phyloP scores from a whole-genome alignment of 2,329 filamentous ascomycete species.

The Ophiostoma pallidulum region DNA sequence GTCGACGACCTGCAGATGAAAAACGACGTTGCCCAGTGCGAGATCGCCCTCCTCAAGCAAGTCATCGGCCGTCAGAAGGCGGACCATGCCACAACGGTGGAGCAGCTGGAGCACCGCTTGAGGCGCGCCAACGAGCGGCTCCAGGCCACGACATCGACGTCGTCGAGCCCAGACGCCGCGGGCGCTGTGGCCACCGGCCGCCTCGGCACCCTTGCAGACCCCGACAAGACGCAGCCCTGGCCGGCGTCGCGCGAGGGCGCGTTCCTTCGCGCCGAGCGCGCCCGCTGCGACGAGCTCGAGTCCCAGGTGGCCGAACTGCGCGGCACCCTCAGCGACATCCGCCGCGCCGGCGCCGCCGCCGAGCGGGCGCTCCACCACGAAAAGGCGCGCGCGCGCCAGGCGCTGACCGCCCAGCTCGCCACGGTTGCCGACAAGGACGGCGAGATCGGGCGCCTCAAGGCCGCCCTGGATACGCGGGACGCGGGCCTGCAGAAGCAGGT shows the following conservation, averaged over 20 bases:
- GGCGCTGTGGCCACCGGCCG: too few relatives aligned
- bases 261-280: background rate
- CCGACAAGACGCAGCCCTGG: too few relatives aligned
- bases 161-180: background rate
- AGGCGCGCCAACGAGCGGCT: background rate
- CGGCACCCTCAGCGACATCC: slow-evolving; percentile 3
- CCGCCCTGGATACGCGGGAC: too few relatives aligned
- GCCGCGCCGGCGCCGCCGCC: background rate
- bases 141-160: background rate
- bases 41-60: background rate
- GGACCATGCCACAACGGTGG: background rate
- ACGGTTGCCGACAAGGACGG: too few relatives aligned
- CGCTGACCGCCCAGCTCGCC: too few relatives aligned
- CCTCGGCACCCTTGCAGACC: too few relatives aligned
- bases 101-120: background rate
- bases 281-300: slow-evolving; percentile 3
- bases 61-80: background rate
- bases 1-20: background rate
- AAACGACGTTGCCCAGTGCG: background rate
- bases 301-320: slow-evolving; percentile 1
- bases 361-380: background rate
- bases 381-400: too few relatives aligned
- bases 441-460: too few relatives aligned
- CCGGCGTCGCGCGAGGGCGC: background rate
- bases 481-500: too few relatives aligned